Conservation (phyloP, 1,284 basidiomycete genomes). For the Taiwanofungus camphoratus region DNA sequence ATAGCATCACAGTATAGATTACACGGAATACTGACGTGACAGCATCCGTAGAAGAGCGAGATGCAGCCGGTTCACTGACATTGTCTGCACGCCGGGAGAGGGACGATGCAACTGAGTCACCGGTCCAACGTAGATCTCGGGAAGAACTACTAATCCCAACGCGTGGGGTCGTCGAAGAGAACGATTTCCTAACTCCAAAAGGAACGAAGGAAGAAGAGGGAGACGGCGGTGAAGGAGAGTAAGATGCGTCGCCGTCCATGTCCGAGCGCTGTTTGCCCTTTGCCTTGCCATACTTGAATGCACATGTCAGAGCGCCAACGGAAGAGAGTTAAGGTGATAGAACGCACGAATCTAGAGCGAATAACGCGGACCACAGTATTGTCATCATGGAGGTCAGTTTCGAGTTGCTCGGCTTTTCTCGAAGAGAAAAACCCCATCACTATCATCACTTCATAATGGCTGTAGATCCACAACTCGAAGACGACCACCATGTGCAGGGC, state of each 20-base stretch:
- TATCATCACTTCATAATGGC: slow-evolving; percentile 29
- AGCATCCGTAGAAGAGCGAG: slow-evolving; percentile 44
- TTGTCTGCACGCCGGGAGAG: slow-evolving; percentile 16
- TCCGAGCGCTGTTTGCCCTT: slow-evolving; percentile 56
- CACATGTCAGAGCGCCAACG: slow-evolving; percentile 1
- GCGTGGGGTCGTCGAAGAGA: slow-evolving; percentile 17
- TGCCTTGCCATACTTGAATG: slow-evolving; percentile 52
- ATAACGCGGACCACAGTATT: slow-evolving; percentile 56
- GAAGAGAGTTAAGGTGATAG: slow-evolving; percentile 14
- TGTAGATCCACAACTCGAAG: slow-evolving; percentile 6
- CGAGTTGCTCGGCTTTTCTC: slow-evolving; percentile 29
- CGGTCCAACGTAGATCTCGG: slow-evolving; percentile 17
- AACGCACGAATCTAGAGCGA: slow-evolving; percentile 68
- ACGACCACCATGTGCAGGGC: too few relatives aligned
- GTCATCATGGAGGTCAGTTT: slow-evolving; percentile 25
- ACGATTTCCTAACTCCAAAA: slow-evolving; percentile 17
- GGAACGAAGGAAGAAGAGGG: slow-evolving; percentile 28
- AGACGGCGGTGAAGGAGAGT: slow-evolving; percentile 28
- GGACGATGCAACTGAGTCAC: slow-evolving; percentile 13
- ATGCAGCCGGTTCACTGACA: slow-evolving; percentile 13
- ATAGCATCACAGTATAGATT: slow-evolving; percentile 5
- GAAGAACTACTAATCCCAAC: slow-evolving; percentile 15
- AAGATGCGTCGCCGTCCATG: slow-evolving; percentile 17
- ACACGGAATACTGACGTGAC: slow-evolving; percentile 52
- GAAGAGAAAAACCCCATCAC: slow-evolving; percentile 41